phyloP scores from a whole-genome alignment of 495 filamentous ascomycete genomes.

The Tuber aestivum region DNA sequence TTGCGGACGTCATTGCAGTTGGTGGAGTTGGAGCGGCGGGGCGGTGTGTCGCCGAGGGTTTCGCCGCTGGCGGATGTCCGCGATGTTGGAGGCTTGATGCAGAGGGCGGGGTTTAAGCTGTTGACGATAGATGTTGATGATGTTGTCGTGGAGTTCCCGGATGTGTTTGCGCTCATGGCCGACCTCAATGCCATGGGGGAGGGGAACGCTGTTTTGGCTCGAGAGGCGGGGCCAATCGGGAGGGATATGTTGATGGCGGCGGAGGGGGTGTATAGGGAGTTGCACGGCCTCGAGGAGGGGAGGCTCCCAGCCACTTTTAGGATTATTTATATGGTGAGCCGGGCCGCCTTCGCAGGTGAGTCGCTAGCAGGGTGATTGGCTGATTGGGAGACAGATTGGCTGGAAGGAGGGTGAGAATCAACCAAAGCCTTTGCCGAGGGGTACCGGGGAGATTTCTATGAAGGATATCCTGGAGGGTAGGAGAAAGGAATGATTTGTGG shows the following conservation, averaged over 20 bases:
- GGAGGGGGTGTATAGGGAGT: constrained; percentile 77
- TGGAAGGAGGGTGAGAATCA: constrained; percentile 85
- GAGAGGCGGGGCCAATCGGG: constrained; percentile 66
- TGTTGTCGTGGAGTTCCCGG: constrained; percentile 91
- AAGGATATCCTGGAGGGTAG: constrained; percentile 71
- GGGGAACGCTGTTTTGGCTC: constrained; percentile 74
- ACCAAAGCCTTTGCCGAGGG: constrained; percentile 68
- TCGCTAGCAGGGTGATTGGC: constrained; percentile 46
- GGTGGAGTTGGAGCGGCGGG: constrained; percentile 78
- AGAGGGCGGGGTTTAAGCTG: constrained; percentile 86
- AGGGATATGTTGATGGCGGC: constrained; percentile 82
- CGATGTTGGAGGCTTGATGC: constrained; percentile 82
- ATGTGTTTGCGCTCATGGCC: constrained; percentile 81
- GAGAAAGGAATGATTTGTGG: constrained; percentile 25
- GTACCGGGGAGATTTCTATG: constrained; percentile 73
- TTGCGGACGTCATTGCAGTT: constrained; percentile 90
- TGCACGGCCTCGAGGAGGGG: constrained; percentile 62
- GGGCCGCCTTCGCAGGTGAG: neutral
- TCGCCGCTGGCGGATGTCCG: constrained; percentile 87
- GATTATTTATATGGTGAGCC: constrained; percentile 42
- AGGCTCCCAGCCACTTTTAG: constrained; percentile 53
- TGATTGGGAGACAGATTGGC: constrained; percentile 65
- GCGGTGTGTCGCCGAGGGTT: constrained; percentile 79
- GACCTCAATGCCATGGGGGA: constrained; percentile 95
- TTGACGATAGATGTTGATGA: constrained; percentile 96